These are phyloP conservation scores for Aspergillus kassunensis DNA, from an alignment of 495 filamentous ascomycete genomes.

Conservation along the genomic window DNA sequence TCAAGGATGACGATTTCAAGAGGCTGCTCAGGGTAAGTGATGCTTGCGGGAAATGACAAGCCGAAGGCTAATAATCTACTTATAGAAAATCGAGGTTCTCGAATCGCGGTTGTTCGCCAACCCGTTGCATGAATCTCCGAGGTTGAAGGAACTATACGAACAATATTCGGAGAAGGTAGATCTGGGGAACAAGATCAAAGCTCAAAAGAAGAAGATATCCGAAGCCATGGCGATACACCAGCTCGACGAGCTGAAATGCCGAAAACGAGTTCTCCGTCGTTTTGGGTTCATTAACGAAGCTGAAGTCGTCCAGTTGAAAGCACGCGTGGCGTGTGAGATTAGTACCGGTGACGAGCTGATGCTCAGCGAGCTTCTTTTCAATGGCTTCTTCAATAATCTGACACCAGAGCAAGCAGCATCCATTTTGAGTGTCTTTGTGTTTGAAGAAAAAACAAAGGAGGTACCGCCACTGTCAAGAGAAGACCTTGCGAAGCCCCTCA, in stretches of 20 bases:
- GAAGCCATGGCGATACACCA: constrained; percentile 82
- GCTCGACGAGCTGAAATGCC: constrained; percentile 90
- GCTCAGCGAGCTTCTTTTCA: constrained; percentile 88
- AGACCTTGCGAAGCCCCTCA: constrained; percentile 78
- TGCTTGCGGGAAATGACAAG: neutral
- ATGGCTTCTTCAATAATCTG: constrained; percentile 95
- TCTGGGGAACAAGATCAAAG: constrained; percentile 73
- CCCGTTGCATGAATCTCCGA: constrained; percentile 82
- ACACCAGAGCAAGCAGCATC: constrained; percentile 82
- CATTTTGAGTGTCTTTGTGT: constrained; percentile 87
- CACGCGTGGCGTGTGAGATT: constrained; percentile 94
- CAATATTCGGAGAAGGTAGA: constrained; percentile 78
- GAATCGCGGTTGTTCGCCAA: constrained; percentile 88
- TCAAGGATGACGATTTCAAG: constrained; percentile 89
- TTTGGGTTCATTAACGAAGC: constrained; percentile 91
- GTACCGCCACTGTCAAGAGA: constrained; percentile 60
- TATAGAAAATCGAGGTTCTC: constrained; percentile 87
- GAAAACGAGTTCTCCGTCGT: constrained; percentile 94
- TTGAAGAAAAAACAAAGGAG: constrained; percentile 87
- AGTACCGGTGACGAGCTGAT: constrained; percentile 89
- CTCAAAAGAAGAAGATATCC: constrained; percentile 77
- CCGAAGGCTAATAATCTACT: constrained; percentile 7
- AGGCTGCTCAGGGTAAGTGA: constrained; percentile 67
- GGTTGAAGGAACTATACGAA: constrained; percentile 75
- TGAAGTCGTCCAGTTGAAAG: constrained; percentile 93